Conservation (phyloP, 1,139 yeast species). For the Saccharomyces hybrid region DNA sequence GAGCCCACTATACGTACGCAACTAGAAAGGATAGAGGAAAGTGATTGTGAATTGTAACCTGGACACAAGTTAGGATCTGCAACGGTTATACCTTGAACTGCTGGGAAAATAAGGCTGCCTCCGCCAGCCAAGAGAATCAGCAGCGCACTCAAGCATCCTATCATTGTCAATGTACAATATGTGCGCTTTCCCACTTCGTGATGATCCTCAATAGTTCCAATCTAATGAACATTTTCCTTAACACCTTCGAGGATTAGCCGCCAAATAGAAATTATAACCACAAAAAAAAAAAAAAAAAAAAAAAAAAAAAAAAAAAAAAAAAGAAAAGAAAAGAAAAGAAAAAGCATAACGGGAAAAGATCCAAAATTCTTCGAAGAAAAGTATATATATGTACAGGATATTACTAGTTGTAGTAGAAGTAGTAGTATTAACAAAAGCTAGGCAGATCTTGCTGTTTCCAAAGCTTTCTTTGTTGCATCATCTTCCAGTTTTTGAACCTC, state of each 20-base stretch:
- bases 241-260: not conserved
- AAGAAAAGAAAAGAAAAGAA: not conserved
- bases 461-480: slow-evolving; percentile 32
- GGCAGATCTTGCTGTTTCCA: slow-evolving; percentile 28
- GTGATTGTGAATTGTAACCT: slow-evolving; percentile 1
- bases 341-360: not conserved
- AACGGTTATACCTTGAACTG: not conserved
- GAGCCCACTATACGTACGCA: slow-evolving; percentile 3
- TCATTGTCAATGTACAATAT: not conserved
- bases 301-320: not conserved
- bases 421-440: not conserved
- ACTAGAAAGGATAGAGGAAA: slow-evolving; percentile 4
- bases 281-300: not conserved
- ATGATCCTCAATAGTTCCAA: not conserved
- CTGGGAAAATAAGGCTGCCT: not conserved
- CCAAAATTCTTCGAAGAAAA: not conserved
- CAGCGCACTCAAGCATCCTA: not conserved
- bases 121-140: not conserved
- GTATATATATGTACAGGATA: slow-evolving; percentile 2
- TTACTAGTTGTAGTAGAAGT: not conserved
- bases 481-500: slow-evolving; percentile 34
- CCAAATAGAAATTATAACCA: not conserved
- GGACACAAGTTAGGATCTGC: slow-evolving; percentile 7
- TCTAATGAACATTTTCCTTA: not conserved
- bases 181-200: not conserved